Evolutionary conservation across 164 flowering plant species (phyloP).

Genomic region (Akebia trifoliata): DNA sequence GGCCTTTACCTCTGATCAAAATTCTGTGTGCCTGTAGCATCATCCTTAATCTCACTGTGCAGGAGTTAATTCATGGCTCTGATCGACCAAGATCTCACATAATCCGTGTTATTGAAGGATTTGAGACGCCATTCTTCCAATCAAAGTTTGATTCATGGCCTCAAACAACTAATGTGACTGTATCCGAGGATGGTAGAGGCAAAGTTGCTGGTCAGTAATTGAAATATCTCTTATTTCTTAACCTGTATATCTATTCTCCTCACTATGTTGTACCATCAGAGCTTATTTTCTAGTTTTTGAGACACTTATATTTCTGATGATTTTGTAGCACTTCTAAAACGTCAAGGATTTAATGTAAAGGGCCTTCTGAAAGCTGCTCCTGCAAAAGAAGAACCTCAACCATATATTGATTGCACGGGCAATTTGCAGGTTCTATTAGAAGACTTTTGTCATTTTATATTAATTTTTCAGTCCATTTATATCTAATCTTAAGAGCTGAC

Average conservation of each 20-base stretch:
- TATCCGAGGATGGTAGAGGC: slow-evolving; percentile 94
- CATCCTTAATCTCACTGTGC: slow-evolving; percentile 17
- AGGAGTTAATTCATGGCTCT: slow-evolving; percentile 63
- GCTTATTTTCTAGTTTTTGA: slow-evolving; percentile 3
- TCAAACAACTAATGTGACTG: slow-evolving; percentile 53
- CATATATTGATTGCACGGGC: slow-evolving; percentile 91
- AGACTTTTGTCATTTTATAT: not conserved
- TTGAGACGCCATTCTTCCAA: slow-evolving; percentile 82
- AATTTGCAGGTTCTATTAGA: slow-evolving; percentile 66
- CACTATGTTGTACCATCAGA: not conserved
- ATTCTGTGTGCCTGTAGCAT: slow-evolving; percentile 8
- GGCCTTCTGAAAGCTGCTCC: slow-evolving; percentile 92
- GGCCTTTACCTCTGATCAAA: not conserved
- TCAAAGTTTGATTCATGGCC: slow-evolving; percentile 92
- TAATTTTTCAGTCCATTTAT: not conserved
- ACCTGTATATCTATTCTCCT: not conserved
- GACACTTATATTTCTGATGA: slow-evolving; percentile 2
- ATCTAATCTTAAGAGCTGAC: not conserved
- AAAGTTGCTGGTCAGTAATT: slow-evolving; percentile 90
- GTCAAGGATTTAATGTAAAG: slow-evolving; percentile 94
- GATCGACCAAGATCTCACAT: slow-evolving; percentile 68
- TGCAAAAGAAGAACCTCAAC: slow-evolving; percentile 86
- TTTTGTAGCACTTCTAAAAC: slow-evolving; percentile 73
- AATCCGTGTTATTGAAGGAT: slow-evolving; percentile 88
- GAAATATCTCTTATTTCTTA: not conserved